phyloP scores from a whole-genome alignment of 306 rosid species.

The Acmispon strigosus region DNA sequence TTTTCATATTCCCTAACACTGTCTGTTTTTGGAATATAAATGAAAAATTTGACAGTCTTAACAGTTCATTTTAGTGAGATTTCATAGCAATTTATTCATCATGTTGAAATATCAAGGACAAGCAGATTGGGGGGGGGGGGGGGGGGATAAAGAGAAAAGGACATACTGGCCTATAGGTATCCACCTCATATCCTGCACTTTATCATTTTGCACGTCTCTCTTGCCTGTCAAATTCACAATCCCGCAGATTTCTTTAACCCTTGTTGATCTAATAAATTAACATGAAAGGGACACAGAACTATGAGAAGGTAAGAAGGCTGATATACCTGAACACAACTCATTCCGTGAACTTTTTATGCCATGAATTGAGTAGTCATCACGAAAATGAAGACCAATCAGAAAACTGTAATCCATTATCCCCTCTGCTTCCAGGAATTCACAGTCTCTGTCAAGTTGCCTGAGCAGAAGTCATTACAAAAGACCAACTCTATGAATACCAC shows the following conservation, averaged over 20 bases:
- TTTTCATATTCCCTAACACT: background rate
- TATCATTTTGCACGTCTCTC: slow-evolving; percentile 26
- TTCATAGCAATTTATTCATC: background rate
- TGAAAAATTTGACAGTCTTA: background rate
- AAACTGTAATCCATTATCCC: slow-evolving; percentile 59
- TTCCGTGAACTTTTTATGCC: slow-evolving; percentile 17
- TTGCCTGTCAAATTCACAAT: slow-evolving; percentile 31
- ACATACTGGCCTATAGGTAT: slow-evolving; percentile 40
- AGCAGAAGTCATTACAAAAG: slow-evolving; percentile 19
- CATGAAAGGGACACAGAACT: background rate
- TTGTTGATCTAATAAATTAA: slow-evolving; percentile 1
- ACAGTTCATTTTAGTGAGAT: slow-evolving; percentile 3
- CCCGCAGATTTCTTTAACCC: background rate
- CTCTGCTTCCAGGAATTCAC: slow-evolving; percentile 47
- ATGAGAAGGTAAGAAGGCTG: slow-evolving; percentile 11
- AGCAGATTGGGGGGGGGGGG: background rate
- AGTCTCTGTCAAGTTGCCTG: slow-evolving; percentile 55
- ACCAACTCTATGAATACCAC: background rate
- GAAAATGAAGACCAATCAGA: slow-evolving; percentile 48
- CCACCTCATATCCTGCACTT: slow-evolving; percentile 29
- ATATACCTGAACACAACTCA: slow-evolving; percentile 25
- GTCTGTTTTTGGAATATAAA: background rate
- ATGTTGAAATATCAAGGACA: slow-evolving; percentile 5
- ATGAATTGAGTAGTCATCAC: slow-evolving; percentile 31
- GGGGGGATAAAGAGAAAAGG: slow-evolving; percentile 12